phyloP scores from a whole-genome alignment of 495 filamentous ascomycete species.

The Clavariopsis aquatica region DNA sequence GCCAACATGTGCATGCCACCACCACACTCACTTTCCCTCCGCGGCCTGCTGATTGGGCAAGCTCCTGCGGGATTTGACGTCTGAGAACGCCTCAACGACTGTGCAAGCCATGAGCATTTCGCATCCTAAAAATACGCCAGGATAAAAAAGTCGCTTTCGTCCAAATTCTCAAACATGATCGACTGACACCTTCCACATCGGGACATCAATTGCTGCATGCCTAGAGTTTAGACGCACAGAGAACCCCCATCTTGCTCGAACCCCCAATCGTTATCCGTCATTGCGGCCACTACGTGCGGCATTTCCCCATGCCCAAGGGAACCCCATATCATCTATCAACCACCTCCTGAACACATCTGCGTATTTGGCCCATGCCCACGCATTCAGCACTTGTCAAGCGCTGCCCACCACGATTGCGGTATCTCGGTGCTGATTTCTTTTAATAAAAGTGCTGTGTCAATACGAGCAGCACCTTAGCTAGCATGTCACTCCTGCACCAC shows the following conservation, averaged over 20 bases:
- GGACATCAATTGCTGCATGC: slow-evolving; percentile 14
- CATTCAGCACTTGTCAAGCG: not conserved
- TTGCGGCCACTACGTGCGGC: not conserved
- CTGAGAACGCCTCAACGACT: not conserved
- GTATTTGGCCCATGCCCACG: slow-evolving; percentile 3
- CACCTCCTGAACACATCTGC: not conserved
- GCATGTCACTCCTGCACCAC: slow-evolving; percentile 29
- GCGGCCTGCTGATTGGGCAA: slow-evolving; percentile 5
- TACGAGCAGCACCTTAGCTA: not conserved
- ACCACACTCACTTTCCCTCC: not conserved
- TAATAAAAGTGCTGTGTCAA: slow-evolving; percentile 28
- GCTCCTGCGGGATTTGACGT: not conserved
- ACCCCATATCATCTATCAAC: not conserved
- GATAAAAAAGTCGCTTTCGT: slow-evolving; percentile 13
- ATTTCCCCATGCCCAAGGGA: not conserved
- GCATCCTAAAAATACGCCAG: slow-evolving; percentile 18
- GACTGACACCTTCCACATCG: slow-evolving; percentile 30
- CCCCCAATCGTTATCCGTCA: slow-evolving; percentile 9
- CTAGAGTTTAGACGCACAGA: not conserved
- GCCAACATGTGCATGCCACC: not conserved
- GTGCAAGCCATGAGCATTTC: slow-evolving; percentile 1
- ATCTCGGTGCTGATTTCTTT: slow-evolving; percentile 9
- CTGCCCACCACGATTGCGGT: not conserved
- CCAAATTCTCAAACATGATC: slow-evolving; percentile 12
- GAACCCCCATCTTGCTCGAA: slow-evolving; percentile 18